Percentiles rank a stretch among this genome's conserved stretches.
Conservation (phyloP, 805 yeast species). For the Ascoidea rubescens region DNA sequence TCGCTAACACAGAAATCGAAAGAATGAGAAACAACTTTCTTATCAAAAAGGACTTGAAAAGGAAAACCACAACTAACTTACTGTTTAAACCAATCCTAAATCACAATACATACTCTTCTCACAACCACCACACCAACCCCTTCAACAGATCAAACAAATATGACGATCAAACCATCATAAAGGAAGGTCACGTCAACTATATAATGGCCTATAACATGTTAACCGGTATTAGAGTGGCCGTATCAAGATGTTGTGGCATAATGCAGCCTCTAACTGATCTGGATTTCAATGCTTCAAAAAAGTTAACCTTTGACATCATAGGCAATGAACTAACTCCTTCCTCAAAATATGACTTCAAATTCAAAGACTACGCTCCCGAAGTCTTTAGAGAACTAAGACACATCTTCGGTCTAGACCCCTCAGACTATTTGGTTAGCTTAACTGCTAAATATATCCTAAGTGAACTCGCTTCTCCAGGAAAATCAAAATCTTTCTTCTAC, state of each 20-base stretch:
- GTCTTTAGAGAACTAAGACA: slow-evolving; percentile 79
- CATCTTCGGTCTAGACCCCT: slow-evolving; percentile 82
- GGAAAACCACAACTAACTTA: neutral
- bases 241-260: slow-evolving; percentile 78
- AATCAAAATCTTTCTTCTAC: slow-evolving; percentile 92
- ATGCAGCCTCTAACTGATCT: slow-evolving; percentile 56
- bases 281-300: slow-evolving; percentile 63
- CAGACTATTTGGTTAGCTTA: slow-evolving; percentile 83
- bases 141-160: slow-evolving; percentile 48
- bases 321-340: slow-evolving; percentile 90
- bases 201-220: slow-evolving; percentile 95
- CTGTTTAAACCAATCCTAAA: slow-evolving; percentile 24
- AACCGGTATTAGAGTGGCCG: slow-evolving; percentile 92
- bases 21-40: slow-evolving; percentile 36
- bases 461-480: slow-evolving; percentile 92
- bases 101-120: slow-evolving; percentile 23
- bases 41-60: slow-evolving; percentile 21
- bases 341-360: slow-evolving; percentile 88
- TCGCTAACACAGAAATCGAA: slow-evolving; percentile 29
- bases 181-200: slow-evolving; percentile 88
- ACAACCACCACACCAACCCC: slow-evolving; percentile 13
- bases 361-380: slow-evolving; percentile 91
- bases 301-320: slow-evolving; percentile 72
- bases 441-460: slow-evolving; percentile 88
- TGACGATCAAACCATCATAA: slow-evolving; percentile 36